Conservation (phyloP, 1,139 yeast species). For the Saccharomyces hybrid region DNA sequence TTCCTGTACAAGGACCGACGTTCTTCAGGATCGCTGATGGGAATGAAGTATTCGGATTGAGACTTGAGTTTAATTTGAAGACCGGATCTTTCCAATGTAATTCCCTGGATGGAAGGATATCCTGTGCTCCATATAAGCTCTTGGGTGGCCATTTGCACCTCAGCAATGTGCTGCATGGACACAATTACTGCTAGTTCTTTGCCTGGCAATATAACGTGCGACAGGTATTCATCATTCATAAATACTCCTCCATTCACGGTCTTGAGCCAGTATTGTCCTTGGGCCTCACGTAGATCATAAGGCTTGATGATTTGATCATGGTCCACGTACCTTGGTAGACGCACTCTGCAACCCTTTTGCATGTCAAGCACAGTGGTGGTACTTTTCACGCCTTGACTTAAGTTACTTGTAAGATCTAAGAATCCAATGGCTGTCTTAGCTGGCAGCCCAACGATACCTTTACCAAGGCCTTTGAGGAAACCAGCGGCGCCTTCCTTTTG, state of each 20-base stretch:
- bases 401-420: conserved; percentile 85
- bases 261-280: conserved; percentile 91
- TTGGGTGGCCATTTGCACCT: conserved; percentile 59
- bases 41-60: conserved; percentile 67
- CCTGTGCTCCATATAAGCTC: conserved; percentile 32
- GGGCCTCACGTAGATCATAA: conserved; percentile 76
- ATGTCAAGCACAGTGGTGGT: conserved; percentile 88
- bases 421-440: conserved; percentile 95
- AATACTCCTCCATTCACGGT: conserved; percentile 73
- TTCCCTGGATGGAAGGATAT: conserved; percentile 32
- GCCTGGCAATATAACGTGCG: conserved; percentile 78
- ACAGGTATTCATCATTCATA: conserved; percentile 67
- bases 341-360: conserved; percentile 68
- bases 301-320: conserved; percentile 63
- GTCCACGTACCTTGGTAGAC: conserved; percentile 73
- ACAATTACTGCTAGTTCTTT: conserved; percentile 71
- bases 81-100: conserved; percentile 76
- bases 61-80: conserved; percentile 58
- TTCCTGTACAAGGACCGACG: conserved; percentile 62
- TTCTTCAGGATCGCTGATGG: conserved; percentile 62
- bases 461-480: conserved; percentile 87
- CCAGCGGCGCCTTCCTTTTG: conserved; percentile 80
- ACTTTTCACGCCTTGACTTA: conserved; percentile 88
- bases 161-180: conserved; percentile 62
- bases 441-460: conserved; percentile 90